These are phyloP conservation scores for Tilletia caries DNA, from an alignment of 1,284 basidiomycete genomes.

Conservation along the genomic window DNA sequence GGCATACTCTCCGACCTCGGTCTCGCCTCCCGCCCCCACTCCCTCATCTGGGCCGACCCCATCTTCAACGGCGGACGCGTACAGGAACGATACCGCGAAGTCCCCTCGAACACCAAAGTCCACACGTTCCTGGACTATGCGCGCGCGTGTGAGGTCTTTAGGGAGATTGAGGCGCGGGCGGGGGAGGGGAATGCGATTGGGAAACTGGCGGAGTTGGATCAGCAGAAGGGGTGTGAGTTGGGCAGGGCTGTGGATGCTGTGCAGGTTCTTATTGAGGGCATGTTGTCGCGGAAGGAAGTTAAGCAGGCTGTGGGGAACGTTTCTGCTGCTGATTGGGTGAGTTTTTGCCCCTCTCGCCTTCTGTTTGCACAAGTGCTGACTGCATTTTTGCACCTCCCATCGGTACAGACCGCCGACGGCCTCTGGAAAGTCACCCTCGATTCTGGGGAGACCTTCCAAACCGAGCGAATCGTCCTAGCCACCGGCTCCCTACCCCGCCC, in stretches of 20 bases:
- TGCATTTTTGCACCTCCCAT: not conserved
- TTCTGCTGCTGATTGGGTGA: slow-evolving; percentile 4
- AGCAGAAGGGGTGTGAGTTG: slow-evolving; percentile 6
- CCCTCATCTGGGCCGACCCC: slow-evolving; percentile 6
- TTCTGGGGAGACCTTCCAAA: not conserved
- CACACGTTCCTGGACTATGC: slow-evolving; percentile 9
- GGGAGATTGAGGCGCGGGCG: slow-evolving; percentile 1
- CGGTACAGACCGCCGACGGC: not conserved
- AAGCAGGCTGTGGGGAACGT: not conserved
- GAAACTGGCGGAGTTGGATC: not conserved
- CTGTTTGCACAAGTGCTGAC: no score
- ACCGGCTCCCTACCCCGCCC: slow-evolving; percentile 1
- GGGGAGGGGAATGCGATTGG: not conserved
- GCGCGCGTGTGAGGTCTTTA: not conserved
- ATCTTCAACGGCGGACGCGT: slow-evolving; percentile 4
- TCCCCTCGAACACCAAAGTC: slow-evolving; percentile 10
- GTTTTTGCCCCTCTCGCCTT: not conserved
- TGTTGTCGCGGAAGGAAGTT: not conserved
- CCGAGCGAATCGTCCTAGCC: not conserved
- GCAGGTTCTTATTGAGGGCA: not conserved
- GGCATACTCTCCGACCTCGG: slow-evolving; percentile 2
- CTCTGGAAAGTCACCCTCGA: not conserved
- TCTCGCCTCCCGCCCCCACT: not conserved
- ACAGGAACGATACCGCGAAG: not conserved
- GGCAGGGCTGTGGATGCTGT: not conserved